Conservation (phyloP, 2,329 filamentous ascomycete genomes). For the Diaporthe batatas region DNA sequence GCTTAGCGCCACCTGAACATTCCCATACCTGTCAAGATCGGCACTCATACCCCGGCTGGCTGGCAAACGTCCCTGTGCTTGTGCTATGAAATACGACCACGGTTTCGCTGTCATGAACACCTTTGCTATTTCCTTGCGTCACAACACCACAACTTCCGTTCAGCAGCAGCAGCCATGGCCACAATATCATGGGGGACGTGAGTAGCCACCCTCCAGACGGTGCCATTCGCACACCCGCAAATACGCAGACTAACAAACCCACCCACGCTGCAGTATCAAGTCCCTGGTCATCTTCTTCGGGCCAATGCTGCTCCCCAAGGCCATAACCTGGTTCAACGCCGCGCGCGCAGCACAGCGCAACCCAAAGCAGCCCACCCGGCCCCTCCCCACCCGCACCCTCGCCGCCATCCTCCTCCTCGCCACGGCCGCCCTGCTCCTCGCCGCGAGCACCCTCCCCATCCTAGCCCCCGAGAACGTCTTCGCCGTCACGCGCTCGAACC, state of each 20-base stretch:
- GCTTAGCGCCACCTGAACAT: conserved; percentile 3
- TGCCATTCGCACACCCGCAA: no score
- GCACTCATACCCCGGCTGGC: conserved; percentile 1
- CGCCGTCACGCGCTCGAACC: conserved; percentile 78
- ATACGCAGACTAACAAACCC: conserved; percentile 1
- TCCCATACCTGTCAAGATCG: conserved; percentile 28
- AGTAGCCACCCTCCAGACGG: conserved; percentile 47
- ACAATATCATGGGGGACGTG: conserved; percentile 63
- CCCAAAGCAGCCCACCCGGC: conserved; percentile 64
- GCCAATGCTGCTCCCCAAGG: conserved; percentile 77
- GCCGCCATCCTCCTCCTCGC: conserved; percentile 68
- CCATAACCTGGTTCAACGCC: conserved; percentile 74
- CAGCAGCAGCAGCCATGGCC: conserved; percentile 49
- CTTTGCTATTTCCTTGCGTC: conserved; percentile 9
- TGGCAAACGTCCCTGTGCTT: background rate
- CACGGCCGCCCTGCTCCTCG: conserved; percentile 63
- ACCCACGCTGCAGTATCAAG: conserved; percentile 59
- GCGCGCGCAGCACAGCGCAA: conserved; percentile 58
- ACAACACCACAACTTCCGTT: conserved; percentile 6
- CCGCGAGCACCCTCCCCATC: conserved; percentile 74
- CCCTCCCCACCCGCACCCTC: conserved; percentile 72
- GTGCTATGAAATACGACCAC: background rate
- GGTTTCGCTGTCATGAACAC: background rate
- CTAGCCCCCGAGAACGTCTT: conserved; percentile 88
- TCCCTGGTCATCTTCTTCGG: conserved; percentile 74